A percentile compares a stretch with the other conserved stretches of the same genome.
Evolutionary conservation across 2,329 filamentous ascomycete genomes (phyloP).

Genomic region (Microdochium paspali): DNA sequence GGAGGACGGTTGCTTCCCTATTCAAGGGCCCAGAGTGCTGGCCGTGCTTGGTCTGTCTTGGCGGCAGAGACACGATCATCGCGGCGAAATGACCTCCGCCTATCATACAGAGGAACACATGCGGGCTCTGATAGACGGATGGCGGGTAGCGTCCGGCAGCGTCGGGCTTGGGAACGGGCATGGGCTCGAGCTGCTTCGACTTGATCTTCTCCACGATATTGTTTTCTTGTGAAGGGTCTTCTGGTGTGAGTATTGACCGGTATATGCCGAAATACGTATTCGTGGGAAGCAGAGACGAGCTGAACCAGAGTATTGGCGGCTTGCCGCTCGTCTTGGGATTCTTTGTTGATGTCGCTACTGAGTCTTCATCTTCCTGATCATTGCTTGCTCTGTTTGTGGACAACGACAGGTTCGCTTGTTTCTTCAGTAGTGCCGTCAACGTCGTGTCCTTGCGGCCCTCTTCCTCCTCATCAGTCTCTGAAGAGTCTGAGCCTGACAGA

Average conservation of each 20-base stretch:
- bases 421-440: slow-evolving; percentile 69
- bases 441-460: slow-evolving; percentile 56
- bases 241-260: slow-evolving; percentile 64
- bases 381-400: slow-evolving; percentile 29
- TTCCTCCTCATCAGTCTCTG: slow-evolving; percentile 60
- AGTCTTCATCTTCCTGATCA: slow-evolving; percentile 33
- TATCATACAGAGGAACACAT: slow-evolving; percentile 97
- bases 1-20: slow-evolving; percentile 76
- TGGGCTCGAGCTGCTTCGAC: slow-evolving; percentile 68
- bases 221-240: slow-evolving; percentile 56
- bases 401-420: slow-evolving; percentile 65
- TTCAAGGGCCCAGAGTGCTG: slow-evolving; percentile 59
- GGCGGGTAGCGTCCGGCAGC: slow-evolving; percentile 49
- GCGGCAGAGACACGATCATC: slow-evolving; percentile 85
- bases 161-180: slow-evolving; percentile 38
- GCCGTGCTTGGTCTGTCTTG: slow-evolving; percentile 62
- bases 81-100: slow-evolving; percentile 95
- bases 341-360: slow-evolving; percentile 27
- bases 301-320: slow-evolving; percentile 77
- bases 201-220: slow-evolving; percentile 59
- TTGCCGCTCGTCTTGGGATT: slow-evolving; percentile 51
- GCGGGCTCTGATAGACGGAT: slow-evolving; percentile 58
- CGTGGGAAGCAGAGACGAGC: slow-evolving; percentile 61
- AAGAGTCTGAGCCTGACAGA: slow-evolving; percentile 76
- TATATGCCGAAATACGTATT: slow-evolving; percentile 83